Evolutionary conservation across 2,329 filamentous ascomycete species (phyloP).

Genomic region (Colletotrichum higginsianum): DNA sequence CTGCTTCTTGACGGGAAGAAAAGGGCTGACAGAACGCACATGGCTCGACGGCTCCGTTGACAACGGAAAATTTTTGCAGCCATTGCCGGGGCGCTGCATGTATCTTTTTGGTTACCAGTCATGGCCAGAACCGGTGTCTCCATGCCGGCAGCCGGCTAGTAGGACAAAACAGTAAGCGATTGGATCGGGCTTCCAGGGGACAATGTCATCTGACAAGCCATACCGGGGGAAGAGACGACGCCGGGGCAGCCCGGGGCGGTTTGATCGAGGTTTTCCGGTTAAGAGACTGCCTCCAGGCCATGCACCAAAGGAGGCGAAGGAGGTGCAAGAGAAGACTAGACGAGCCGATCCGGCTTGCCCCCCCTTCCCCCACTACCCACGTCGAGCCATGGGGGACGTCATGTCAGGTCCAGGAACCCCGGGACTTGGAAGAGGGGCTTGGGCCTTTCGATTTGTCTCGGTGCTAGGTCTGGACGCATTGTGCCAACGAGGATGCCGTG

Average conservation of each 20-base stretch:
- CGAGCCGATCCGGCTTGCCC: conserved; percentile 33
- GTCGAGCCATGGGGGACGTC: conserved; percentile 3
- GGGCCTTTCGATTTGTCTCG: conserved; percentile 2
- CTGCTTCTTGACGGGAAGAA: conserved; percentile 29
- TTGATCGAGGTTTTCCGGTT: background rate
- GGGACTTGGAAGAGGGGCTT: background rate
- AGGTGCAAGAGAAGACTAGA: conserved; percentile 31
- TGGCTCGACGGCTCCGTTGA: conserved; percentile 34
- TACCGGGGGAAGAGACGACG: background rate
- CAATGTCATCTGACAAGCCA: conserved; percentile 39
- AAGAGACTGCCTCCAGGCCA: conserved; percentile 17
- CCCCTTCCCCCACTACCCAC: conserved; percentile 4
- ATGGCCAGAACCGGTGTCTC: conserved; percentile 33
- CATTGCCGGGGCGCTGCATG: conserved; percentile 33
- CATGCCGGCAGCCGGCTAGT: conserved; percentile 28
- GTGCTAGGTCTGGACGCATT: conserved; percentile 6
- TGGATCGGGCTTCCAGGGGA: conserved; percentile 31
- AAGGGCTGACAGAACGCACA: conserved; percentile 26
- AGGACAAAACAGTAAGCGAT: conserved; percentile 32
- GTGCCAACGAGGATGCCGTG: conserved; percentile 22
- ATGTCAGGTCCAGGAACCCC: conserved; percentile 2
- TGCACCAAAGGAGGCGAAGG: conserved; percentile 27
- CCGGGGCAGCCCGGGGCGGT: conserved; percentile 7
- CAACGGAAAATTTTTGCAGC: conserved; percentile 37
- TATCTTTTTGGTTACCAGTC: conserved; percentile 13